Conservation (phyloP, 768 basidiomycete genomes). For the Tulasnella sp. region DNA sequence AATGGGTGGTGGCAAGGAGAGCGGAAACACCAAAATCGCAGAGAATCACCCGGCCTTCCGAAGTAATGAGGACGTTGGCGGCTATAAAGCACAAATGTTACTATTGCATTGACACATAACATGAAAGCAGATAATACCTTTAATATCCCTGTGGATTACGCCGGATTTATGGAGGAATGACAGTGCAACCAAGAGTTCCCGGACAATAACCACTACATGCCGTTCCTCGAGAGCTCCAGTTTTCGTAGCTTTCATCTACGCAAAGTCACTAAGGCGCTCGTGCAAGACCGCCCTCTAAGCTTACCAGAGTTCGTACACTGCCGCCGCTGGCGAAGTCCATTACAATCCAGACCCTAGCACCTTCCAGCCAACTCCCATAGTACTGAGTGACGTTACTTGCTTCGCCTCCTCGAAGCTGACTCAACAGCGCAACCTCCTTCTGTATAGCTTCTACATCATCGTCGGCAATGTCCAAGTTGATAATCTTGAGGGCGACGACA, state of each 20-base stretch:
- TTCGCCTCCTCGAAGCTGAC: slow-evolving; percentile 74
- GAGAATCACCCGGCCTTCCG: slow-evolving; percentile 83
- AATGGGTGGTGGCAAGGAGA: slow-evolving; percentile 68
- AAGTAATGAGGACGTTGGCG: slow-evolving; percentile 88
- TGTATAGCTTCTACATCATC: slow-evolving; percentile 97
- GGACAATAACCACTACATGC: slow-evolving; percentile 76
- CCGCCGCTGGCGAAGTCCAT: slow-evolving; percentile 98
- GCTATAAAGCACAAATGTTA: slow-evolving; percentile 35
- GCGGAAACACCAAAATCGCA: slow-evolving; percentile 99
- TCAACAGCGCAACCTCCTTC: slow-evolving; percentile 86
- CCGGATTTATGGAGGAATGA: slow-evolving; percentile 86
- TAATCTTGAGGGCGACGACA: slow-evolving; percentile 94
- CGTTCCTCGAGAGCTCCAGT: slow-evolving; percentile 77
- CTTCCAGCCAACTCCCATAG: slow-evolving; percentile 93
- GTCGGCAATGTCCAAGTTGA: slow-evolving; percentile 93
- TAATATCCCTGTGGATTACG: slow-evolving; percentile 96
- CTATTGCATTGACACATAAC: background rate
- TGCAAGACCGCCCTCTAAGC: slow-evolving; percentile 15
- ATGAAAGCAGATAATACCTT: slow-evolving; percentile 36
- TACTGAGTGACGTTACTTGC: slow-evolving; percentile 87
- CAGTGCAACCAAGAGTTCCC: slow-evolving; percentile 82
- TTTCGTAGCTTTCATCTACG: slow-evolving; percentile 71
- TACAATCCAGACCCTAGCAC: slow-evolving; percentile 94
- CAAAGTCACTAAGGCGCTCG: background rate
- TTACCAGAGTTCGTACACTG: slow-evolving; percentile 72